phyloP scores from a whole-genome alignment of 1,284 basidiomycete genomes.

The Pyrrhoderma lamaoense region DNA sequence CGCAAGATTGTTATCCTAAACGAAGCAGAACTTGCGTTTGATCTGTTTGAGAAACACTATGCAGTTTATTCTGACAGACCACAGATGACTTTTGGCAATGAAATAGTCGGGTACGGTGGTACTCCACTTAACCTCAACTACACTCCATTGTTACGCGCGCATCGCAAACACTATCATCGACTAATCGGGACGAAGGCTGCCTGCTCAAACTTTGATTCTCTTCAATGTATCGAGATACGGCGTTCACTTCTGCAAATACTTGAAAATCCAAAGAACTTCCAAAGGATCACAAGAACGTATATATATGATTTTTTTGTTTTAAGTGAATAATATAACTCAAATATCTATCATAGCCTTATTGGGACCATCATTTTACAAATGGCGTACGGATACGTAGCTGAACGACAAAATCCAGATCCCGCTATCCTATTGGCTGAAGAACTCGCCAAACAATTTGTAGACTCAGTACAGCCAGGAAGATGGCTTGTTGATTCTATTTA shows the following conservation, averaged over 20 bases:
- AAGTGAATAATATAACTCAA: no score
- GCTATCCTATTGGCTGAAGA: constrained; percentile 22
- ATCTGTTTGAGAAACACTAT: constrained; percentile 41
- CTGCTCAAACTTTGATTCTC: constrained; percentile 2
- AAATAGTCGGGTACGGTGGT: constrained; percentile 11
- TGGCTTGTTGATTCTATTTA: constrained; percentile 31
- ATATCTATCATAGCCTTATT: constrained; percentile 24
- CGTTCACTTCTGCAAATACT: constrained; percentile 13
- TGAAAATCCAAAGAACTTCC: constrained; percentile 1
- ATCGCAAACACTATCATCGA: constrained; percentile 7
- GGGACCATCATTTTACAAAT: constrained; percentile 28
- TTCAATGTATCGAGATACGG: constrained; percentile 11
- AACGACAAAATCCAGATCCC: constrained; percentile 23
- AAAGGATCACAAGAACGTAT: constrained; percentile 10
- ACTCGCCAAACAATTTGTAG: constrained; percentile 20
- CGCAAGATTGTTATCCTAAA: constrained; percentile 38
- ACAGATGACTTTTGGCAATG: constrained; percentile 10
- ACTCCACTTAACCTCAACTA: not conserved
- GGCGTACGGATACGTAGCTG: constrained; percentile 28
- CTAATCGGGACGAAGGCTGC: constrained; percentile 6
- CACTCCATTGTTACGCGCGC: not conserved
- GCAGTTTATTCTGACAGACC: constrained; percentile 43
- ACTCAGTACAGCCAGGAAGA: constrained; percentile 22
- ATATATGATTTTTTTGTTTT: no score
- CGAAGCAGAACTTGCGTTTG: constrained; percentile 33